Conservation (phyloP, 768 basidiomycete species). For the Collybiopsis luxurians region DNA sequence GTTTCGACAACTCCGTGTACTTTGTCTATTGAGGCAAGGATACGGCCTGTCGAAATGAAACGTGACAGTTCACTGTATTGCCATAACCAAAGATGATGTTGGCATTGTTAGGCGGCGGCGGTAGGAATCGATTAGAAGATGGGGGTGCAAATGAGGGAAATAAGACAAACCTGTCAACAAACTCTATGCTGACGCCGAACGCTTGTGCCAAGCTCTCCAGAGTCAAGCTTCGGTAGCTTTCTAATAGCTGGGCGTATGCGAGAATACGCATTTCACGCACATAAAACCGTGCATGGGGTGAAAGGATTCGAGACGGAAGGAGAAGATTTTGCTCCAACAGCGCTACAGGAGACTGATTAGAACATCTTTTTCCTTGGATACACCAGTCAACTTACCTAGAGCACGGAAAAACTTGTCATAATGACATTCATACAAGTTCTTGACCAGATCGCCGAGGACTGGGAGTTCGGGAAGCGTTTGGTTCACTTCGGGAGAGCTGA, state of each 20-base stretch:
- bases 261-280: slow-evolving; percentile 95
- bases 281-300: slow-evolving; percentile 86
- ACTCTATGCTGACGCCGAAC: slow-evolving; percentile 87
- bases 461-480: slow-evolving; percentile 83
- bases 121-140: too few species aligned
- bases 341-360: slow-evolving; percentile 40
- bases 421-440: slow-evolving; percentile 88
- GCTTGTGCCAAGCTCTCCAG: slow-evolving; percentile 81
- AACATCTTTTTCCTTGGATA: not conserved
- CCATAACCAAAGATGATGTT: too few species aligned
- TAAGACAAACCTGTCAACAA: slow-evolving; percentile 74
- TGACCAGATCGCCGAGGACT: slow-evolving; percentile 76
- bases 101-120: too few species aligned
- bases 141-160: slow-evolving; percentile 3
- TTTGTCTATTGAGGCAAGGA: slow-evolving; percentile 90
- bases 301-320: slow-evolving; percentile 81
- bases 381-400: slow-evolving; percentile 51
- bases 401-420: slow-evolving; percentile 94
- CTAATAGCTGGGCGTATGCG: slow-evolving; percentile 89
- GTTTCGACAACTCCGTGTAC: slow-evolving; percentile 95
- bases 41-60: slow-evolving; percentile 84
- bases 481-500: slow-evolving; percentile 83
- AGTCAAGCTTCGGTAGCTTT: slow-evolving; percentile 87
- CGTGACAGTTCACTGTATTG: slow-evolving; percentile 75
- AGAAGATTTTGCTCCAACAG: slow-evolving; percentile 87